Conservation (phyloP, 2,329 filamentous ascomycete genomes). For the Phyllachora maydis region DNA sequence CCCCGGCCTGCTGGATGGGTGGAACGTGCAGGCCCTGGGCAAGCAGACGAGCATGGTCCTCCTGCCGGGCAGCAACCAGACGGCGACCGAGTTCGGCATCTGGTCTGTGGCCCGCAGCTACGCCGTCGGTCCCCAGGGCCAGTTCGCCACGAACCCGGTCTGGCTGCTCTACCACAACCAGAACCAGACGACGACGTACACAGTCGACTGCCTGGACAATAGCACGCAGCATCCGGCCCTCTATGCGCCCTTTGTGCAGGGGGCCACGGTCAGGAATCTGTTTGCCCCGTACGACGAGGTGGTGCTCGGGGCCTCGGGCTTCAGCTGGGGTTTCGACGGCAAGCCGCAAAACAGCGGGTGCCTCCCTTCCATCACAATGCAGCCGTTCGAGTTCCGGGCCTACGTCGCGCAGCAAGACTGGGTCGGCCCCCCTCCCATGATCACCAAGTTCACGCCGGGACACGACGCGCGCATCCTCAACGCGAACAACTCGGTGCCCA, state of each 20-base stretch:
- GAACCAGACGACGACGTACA: slow-evolving; percentile 25
- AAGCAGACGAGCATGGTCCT: slow-evolving; percentile 19
- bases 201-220: slow-evolving; percentile 40
- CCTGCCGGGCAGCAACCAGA: slow-evolving; percentile 15
- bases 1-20: slow-evolving; percentile 38
- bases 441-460: slow-evolving; percentile 38
- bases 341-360: slow-evolving; percentile 31
- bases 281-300: slow-evolving; percentile 40
- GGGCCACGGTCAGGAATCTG: slow-evolving; percentile 36
- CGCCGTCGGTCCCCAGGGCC: slow-evolving; percentile 26
- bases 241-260: slow-evolving; percentile 31
- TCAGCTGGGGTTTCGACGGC: slow-evolving; percentile 22
- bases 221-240: slow-evolving; percentile 20
- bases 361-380: slow-evolving; percentile 26
- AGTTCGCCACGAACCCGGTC: slow-evolving; percentile 20
- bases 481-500: slow-evolving; percentile 6
- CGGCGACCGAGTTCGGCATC: slow-evolving; percentile 20
- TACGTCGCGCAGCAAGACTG: slow-evolving; percentile 32
- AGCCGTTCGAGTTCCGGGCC: slow-evolving; percentile 34
- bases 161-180: slow-evolving; percentile 31
- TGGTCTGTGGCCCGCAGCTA: slow-evolving; percentile 35
- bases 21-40: slow-evolving; percentile 28
- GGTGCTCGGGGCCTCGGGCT: slow-evolving; percentile 21
- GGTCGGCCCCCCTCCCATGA: slow-evolving; percentile 27
- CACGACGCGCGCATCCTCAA: slow-evolving; percentile 37